Evolutionary conservation across 2,329 filamentous ascomycete species (phyloP).

Genomic region (Nemania diffusa): DNA sequence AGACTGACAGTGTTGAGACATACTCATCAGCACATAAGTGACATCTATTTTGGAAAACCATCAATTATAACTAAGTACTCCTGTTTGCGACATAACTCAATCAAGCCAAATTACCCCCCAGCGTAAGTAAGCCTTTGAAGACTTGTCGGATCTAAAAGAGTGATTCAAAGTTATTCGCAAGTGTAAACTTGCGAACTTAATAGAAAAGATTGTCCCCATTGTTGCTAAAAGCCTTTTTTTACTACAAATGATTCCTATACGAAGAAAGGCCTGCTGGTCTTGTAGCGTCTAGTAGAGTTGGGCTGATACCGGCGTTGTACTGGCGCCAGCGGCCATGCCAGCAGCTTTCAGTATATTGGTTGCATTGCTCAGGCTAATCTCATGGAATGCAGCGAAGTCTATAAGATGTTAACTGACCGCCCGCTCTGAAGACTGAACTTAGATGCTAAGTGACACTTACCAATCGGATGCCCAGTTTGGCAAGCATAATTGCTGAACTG

Average conservation of each 20-base stretch:
- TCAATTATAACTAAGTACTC: neutral
- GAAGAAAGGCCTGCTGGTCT: neutral
- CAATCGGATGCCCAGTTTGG: conserved; percentile 30
- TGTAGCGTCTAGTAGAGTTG: conserved; percentile 16
- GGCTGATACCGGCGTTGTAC: conserved; percentile 17
- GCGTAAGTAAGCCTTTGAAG: neutral
- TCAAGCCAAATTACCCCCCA: neutral
- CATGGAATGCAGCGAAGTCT: conserved; percentile 24
- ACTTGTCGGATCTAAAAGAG: neutral
- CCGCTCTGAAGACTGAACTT: too few species aligned
- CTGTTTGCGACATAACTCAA: neutral
- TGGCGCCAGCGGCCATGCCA: conserved; percentile 16
- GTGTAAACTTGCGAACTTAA: neutral
- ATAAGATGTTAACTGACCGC: neutral
- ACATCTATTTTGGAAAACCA: neutral
- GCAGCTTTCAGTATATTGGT: conserved; percentile 18
- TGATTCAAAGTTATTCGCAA: neutral
- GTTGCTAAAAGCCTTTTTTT: neutral
- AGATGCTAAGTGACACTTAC: conserved; percentile 11
- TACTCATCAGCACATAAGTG: too few species aligned
- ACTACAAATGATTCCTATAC: neutral
- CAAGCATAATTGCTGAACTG: conserved; percentile 28
- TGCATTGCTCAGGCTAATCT: conserved; percentile 22
- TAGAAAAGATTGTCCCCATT: neutral
- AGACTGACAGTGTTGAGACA: neutral